These are phyloP conservation scores for Penicillium ochrochloron DNA, from an alignment of 495 filamentous ascomycete species.

Conservation along the genomic window DNA sequence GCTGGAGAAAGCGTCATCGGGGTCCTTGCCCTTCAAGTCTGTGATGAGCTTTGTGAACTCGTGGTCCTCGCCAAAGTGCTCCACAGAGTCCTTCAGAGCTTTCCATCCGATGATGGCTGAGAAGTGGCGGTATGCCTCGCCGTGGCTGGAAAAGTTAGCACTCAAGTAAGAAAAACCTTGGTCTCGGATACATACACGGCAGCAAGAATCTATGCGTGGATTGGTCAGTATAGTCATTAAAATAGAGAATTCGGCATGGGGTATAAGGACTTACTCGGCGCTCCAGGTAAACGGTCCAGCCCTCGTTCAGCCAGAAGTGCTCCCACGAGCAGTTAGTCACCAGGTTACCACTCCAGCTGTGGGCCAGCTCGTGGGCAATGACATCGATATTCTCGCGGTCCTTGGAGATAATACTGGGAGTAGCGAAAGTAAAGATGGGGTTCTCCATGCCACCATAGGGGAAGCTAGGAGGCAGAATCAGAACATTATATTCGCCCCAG, in stretches of 20 bases:
- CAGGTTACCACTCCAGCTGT: conserved; percentile 93
- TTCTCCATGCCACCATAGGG: conserved; percentile 95
- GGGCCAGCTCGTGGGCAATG: conserved; percentile 91
- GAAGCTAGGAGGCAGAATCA: conserved; percentile 89
- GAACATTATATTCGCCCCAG: conserved; percentile 94
- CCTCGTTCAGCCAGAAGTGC: conserved; percentile 97
- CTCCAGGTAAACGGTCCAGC: conserved; percentile 95
- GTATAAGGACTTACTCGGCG: conserved; percentile 58
- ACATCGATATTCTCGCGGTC: conserved; percentile 95
- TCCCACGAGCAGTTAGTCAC: conserved; percentile 93
- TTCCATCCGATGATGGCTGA: conserved; percentile 79
- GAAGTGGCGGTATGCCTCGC: conserved; percentile 85
- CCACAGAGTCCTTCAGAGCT: conserved; percentile 72
- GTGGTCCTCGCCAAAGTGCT: conserved; percentile 76
- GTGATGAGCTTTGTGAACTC: conserved; percentile 91
- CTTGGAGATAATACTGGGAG: conserved; percentile 88
- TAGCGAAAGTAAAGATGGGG: conserved; percentile 90
- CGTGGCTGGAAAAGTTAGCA: conserved; percentile 54
- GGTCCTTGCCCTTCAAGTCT: conserved; percentile 86
- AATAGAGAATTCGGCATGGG: not conserved
- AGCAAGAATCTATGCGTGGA: conserved; percentile 33
- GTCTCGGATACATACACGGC: conserved; percentile 31
- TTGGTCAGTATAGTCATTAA: conserved; percentile 17
- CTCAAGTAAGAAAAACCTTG: not conserved
- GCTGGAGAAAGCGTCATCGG: conserved; percentile 91